Conservation (phyloP, 768 basidiomycete genomes). For the Pulveroboletus sp. region DNA sequence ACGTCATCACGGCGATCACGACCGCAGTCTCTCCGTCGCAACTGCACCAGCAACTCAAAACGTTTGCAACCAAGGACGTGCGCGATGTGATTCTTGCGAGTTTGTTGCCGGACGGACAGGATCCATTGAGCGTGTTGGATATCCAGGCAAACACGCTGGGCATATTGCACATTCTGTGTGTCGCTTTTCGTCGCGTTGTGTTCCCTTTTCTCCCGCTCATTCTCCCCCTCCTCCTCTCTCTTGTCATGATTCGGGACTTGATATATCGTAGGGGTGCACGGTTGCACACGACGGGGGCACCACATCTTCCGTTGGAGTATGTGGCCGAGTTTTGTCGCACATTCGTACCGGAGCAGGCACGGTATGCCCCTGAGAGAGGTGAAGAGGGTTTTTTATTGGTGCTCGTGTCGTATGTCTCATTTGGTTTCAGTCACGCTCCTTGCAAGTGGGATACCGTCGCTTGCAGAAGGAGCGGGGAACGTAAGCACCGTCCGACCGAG, state of each 20-base stretch:
- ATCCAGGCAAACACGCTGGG: conserved; percentile 55
- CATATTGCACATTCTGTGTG: conserved; percentile 70
- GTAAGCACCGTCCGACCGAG: conserved; percentile 36
- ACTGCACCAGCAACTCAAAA: conserved; percentile 43
- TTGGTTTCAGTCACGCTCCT: conserved; percentile 51
- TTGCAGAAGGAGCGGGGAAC: conserved; percentile 45
- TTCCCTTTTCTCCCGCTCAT: too few species aligned
- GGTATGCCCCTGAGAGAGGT: conserved; percentile 69
- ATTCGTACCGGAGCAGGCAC: conserved; percentile 62
- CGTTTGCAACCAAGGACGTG: conserved; percentile 50
- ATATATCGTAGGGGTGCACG: conserved; percentile 50
- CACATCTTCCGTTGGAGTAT: conserved; percentile 37
- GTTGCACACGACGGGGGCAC: conserved; percentile 37
- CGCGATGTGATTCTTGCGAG: conserved; percentile 54
- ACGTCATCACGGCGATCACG: conserved; percentile 45
- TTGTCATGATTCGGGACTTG: background rate
- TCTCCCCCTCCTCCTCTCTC: too few species aligned
- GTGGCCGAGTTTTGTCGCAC: conserved; percentile 54
- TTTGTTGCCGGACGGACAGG: conserved; percentile 52
- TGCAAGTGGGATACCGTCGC: conserved; percentile 56
- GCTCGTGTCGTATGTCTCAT: conserved; percentile 1
- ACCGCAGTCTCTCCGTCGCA: conserved; percentile 33
- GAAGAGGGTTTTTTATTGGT: conserved; percentile 2
- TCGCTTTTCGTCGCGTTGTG: conserved; percentile 1
- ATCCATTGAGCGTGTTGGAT: conserved; percentile 61